phyloP scores from a whole-genome alignment of 176 grass and related monocot genomes.

The Ensete glaucum region DNA sequence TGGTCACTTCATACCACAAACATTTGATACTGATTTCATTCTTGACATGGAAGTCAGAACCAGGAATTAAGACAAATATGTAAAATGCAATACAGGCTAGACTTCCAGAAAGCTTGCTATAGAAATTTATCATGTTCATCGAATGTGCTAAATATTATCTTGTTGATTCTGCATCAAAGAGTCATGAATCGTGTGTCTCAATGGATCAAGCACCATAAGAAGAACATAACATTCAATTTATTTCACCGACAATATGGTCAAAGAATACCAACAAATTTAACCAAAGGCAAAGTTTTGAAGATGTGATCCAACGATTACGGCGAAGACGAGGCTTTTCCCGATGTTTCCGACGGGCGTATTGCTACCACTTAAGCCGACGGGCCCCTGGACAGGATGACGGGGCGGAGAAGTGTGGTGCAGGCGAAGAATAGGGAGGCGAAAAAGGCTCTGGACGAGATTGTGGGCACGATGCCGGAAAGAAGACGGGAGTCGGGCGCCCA shows the following conservation, averaged over 20 bases:
- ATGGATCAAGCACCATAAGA: neutral
- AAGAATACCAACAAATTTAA: neutral
- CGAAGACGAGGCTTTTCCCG: constrained; percentile 85
- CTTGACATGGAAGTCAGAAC: neutral
- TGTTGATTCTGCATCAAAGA: neutral
- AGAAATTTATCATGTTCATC: neutral
- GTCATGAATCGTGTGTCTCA: neutral
- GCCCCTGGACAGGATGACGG: constrained; percentile 93
- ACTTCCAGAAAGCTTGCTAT: neutral
- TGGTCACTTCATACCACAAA: neutral
- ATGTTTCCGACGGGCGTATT: constrained; percentile 91
- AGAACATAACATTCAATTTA: neutral
- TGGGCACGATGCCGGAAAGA: constrained; percentile 88
- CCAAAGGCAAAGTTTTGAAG: neutral
- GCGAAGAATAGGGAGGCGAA: constrained; percentile 54
- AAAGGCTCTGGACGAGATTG: constrained; percentile 70
- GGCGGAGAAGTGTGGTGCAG: constrained; percentile 55
- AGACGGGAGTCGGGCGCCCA: constrained; percentile 59
- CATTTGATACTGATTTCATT: neutral
- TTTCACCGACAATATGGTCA: neutral
- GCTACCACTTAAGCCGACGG: constrained; percentile 47
- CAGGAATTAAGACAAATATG: neutral
- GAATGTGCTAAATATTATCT: neutral
- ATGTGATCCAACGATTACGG: constrained; percentile 27
- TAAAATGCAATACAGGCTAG: neutral